A percentile compares a stretch with the other conserved stretches of the same genome.
Conservation (phyloP, 495 filamentous ascomycete genomes). For the Pyrenopolyporus hunteri region DNA sequence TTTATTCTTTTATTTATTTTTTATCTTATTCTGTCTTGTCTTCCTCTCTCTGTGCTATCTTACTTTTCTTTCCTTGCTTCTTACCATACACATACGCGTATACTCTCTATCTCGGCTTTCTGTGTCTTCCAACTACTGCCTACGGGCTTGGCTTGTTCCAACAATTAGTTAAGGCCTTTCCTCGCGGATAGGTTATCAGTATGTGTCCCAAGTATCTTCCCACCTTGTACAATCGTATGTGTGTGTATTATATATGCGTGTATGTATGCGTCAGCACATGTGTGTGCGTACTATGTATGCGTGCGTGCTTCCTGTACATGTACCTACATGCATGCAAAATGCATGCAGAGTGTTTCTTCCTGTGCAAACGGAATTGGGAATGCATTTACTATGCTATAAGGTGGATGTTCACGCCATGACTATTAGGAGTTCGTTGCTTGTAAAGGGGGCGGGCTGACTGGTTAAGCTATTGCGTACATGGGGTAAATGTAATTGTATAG, state of each 20-base stretch:
- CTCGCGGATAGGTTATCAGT: conserved; percentile 4
- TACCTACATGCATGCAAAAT: conserved; percentile 26
- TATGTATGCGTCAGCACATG: conserved; percentile 33
- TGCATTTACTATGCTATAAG: conserved; percentile 33
- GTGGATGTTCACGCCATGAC: conserved; percentile 24
- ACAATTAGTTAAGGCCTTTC: not conserved
- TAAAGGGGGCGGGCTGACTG: conserved; percentile 8
- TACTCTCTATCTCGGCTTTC: not conserved
- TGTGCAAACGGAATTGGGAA: conserved; percentile 39
- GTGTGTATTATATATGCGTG: conserved; percentile 37
- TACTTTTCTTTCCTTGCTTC: not conserved
- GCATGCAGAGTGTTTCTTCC: conserved; percentile 36
- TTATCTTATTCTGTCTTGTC: no score
- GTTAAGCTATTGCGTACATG: not conserved
- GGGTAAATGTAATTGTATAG: conserved; percentile 1
- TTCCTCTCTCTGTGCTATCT: no score
- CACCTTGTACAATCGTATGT: conserved; percentile 17
- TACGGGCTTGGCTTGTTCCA: not conserved
- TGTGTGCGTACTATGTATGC: conserved; percentile 26
- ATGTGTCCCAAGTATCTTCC: conserved; percentile 5
- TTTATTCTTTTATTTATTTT: no score
- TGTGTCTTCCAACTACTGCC: not conserved
- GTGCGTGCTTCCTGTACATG: conserved; percentile 30
- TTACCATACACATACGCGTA: not conserved
- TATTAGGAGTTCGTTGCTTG: conserved; percentile 35